Conservation (phyloP, 495 filamentous ascomycete genomes). For the Penicillium parvum region DNA sequence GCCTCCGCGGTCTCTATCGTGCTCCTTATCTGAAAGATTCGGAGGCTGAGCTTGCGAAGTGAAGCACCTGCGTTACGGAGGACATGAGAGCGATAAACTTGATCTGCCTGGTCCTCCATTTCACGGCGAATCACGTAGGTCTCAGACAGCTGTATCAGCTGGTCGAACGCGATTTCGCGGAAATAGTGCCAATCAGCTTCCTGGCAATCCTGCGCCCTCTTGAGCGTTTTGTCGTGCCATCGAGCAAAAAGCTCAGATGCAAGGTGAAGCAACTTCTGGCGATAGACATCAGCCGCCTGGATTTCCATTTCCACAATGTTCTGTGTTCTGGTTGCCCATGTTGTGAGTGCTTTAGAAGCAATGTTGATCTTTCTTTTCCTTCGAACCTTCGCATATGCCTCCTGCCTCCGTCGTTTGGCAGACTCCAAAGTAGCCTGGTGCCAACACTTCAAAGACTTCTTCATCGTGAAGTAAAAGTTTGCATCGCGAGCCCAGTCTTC, state of each 20-base stretch:
- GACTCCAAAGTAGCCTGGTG: constrained; percentile 46
- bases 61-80: constrained; percentile 39
- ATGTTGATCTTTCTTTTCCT: constrained; percentile 56
- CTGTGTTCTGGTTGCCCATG: constrained; percentile 44
- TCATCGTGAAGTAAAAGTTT: constrained; percentile 55
- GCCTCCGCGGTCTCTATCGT: constrained; percentile 46
- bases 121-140: constrained; percentile 35
- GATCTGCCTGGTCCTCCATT: constrained; percentile 48
- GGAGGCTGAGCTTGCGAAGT: constrained; percentile 49
- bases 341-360: constrained; percentile 39
- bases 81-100: constrained; percentile 42
- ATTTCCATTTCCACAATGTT: constrained; percentile 37
- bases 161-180: constrained; percentile 39
- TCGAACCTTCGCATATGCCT: constrained; percentile 56
- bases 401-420: constrained; percentile 51
- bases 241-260: constrained; percentile 36
- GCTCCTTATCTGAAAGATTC: constrained; percentile 47
- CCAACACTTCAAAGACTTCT: constrained; percentile 53
- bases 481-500: constrained; percentile 53
- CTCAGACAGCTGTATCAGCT: constrained; percentile 46
- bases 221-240: constrained; percentile 42
- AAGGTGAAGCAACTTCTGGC: constrained; percentile 34
- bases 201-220: constrained; percentile 33
- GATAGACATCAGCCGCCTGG: constrained; percentile 39
- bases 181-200: constrained; percentile 41